Percentiles rank a stretch among this genome's conserved stretches.
Evolutionary conservation across 768 basidiomycete genomes (phyloP).

Genomic region (Pulveroboletus sp.): DNA sequence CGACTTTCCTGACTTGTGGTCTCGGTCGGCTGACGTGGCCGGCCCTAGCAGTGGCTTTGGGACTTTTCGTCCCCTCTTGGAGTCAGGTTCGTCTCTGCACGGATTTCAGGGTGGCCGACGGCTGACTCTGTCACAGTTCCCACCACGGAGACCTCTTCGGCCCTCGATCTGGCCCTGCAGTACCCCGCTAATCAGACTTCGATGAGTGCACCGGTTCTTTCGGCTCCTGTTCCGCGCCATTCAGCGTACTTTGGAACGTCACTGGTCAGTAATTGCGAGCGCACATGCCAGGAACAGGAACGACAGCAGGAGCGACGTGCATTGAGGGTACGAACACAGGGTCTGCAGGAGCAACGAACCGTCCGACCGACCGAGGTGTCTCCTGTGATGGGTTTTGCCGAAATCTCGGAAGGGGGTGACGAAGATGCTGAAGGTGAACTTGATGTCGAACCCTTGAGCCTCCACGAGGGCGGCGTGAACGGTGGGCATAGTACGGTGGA

Average conservation of each 20-base stretch:
- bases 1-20: slow-evolving; percentile 27
- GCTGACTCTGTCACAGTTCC: too few species aligned
- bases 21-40: slow-evolving; percentile 19
- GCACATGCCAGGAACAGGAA: slow-evolving; percentile 39
- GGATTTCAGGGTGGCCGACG: too few species aligned
- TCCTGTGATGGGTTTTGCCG: slow-evolving; percentile 29
- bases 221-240: slow-evolving; percentile 34
- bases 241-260: slow-evolving; percentile 31
- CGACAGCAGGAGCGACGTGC: slow-evolving; percentile 30
- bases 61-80: slow-evolving; percentile 20
- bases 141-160: slow-evolving; percentile 16
- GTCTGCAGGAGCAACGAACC: slow-evolving; percentile 30
- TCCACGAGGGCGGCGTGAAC: slow-evolving; percentile 16
- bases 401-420: slow-evolving; percentile 29
- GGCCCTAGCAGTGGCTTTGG: slow-evolving; percentile 23
- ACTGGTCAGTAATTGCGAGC: slow-evolving; percentile 31
- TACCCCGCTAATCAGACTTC: slow-evolving; percentile 20
- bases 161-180: slow-evolving; percentile 25
- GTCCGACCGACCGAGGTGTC: slow-evolving; percentile 33
- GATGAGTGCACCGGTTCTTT: slow-evolving; percentile 24
- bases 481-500: slow-evolving; percentile 30
- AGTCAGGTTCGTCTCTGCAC: slow-evolving; percentile 23
- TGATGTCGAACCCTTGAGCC: slow-evolving; percentile 27
- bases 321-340: slow-evolving; percentile 31
- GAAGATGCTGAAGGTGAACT: slow-evolving; percentile 36